phyloP scores from a whole-genome alignment of 441 rosid species.

The Omphalea diandra region DNA sequence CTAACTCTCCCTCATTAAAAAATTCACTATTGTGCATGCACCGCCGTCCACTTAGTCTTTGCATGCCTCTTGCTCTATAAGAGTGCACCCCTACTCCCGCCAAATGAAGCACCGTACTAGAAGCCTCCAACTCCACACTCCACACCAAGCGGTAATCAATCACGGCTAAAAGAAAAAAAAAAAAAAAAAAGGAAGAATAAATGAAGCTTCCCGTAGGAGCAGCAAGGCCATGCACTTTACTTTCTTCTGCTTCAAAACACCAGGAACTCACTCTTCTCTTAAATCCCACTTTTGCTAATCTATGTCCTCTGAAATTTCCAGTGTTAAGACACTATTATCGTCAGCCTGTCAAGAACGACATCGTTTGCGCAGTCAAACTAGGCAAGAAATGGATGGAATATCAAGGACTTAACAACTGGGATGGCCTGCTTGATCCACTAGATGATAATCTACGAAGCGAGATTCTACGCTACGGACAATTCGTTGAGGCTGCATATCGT shows the following conservation, averaged over 20 bases:
- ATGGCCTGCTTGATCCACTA: constrained; percentile 58
- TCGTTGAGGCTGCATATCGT: constrained; percentile 66
- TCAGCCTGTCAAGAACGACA: too few relatives aligned
- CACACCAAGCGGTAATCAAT: background rate
- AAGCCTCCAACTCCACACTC: background rate
- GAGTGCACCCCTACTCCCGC: constrained; percentile 3
- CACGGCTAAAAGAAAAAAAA: too few relatives aligned
- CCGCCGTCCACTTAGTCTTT: constrained; percentile 26
- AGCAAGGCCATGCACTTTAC: constrained; percentile 17
- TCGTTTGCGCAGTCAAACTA: constrained; percentile 24
- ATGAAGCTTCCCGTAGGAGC: constrained; percentile 28
- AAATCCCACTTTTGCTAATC: background rate
- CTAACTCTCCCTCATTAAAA: too few relatives aligned
- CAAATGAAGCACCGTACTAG: background rate
- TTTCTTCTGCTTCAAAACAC: constrained; percentile 7
- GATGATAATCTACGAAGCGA: constrained; percentile 57
- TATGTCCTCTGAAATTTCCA: too few relatives aligned
- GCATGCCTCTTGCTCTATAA: constrained; percentile 16
- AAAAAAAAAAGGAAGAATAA: too few relatives aligned
- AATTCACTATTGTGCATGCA: constrained; percentile 9
- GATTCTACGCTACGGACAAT: constrained; percentile 66
- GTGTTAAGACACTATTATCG: too few relatives aligned
- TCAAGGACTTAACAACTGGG: constrained; percentile 60
- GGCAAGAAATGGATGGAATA: constrained; percentile 56
- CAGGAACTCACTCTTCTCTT: background rate